Evolutionary conservation across 768 basidiomycete species (phyloP).

Genomic region (Hebeloma cylindrosporum): DNA sequence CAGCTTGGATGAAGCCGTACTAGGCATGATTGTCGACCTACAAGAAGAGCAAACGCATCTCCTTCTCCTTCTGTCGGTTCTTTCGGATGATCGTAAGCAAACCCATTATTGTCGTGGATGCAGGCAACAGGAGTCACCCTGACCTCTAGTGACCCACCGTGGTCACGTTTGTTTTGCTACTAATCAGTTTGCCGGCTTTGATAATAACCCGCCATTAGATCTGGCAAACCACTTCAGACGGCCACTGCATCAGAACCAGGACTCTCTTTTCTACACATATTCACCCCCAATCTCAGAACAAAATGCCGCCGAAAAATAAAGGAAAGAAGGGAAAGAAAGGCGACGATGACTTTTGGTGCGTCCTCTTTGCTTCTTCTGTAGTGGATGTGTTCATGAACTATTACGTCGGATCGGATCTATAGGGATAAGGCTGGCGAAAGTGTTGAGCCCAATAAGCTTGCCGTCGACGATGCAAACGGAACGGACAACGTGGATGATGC

Average conservation of each 20-base stretch:
- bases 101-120: constrained; percentile 56
- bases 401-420: constrained; percentile 20
- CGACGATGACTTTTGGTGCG: constrained; percentile 84
- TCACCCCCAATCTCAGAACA: constrained; percentile 3
- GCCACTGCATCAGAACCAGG: background rate
- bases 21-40: constrained; percentile 32
- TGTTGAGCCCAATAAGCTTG: constrained; percentile 41
- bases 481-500: no score
- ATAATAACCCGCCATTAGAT: background rate
- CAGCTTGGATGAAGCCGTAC: constrained; percentile 9
- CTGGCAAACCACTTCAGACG: background rate
- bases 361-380: background rate
- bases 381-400: constrained; percentile 7
- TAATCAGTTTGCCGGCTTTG: constrained; percentile 6
- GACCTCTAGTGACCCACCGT: constrained; percentile 2
- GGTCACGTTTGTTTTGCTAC: constrained; percentile 1
- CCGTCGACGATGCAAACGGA: constrained; percentile 31
- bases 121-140: background rate
- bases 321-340: constrained; percentile 86
- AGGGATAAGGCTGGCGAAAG: constrained; percentile 70
- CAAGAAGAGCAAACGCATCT: constrained; percentile 97
- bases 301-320: constrained; percentile 63
- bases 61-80: constrained; percentile 91
- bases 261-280: background rate
- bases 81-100: constrained; percentile 96